Conservation (phyloP, 2,329 filamentous ascomycete species). For the Bisporella sp. region DNA sequence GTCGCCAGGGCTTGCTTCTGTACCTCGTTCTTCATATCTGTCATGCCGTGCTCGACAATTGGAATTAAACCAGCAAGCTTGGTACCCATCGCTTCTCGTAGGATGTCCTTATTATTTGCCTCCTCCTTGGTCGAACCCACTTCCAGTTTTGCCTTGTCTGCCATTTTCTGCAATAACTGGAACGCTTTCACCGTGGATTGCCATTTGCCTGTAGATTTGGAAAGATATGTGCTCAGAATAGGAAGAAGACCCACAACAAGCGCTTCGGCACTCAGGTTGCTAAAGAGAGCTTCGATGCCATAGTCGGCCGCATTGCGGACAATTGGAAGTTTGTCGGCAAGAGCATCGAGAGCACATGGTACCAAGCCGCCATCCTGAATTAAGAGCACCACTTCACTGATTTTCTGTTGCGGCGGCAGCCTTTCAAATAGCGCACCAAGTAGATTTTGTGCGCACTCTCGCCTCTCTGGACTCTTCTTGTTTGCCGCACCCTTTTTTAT, state of each 20-base stretch:
- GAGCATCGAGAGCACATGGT: constrained; percentile 67
- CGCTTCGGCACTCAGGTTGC: constrained; percentile 71
- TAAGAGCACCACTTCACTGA: constrained; percentile 76
- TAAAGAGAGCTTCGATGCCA: constrained; percentile 83
- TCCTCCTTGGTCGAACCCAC: constrained; percentile 74
- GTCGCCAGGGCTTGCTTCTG: constrained; percentile 85
- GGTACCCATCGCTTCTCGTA: constrained; percentile 85
- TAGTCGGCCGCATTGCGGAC: constrained; percentile 92
- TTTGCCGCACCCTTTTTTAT: constrained; percentile 75
- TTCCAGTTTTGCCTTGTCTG: constrained; percentile 84
- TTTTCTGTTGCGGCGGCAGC: constrained; percentile 68
- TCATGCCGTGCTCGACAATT: constrained; percentile 87
- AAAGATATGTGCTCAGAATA: constrained; percentile 65
- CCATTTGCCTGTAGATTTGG: constrained; percentile 88
- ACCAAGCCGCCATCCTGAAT: constrained; percentile 74
- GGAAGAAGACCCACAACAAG: constrained; percentile 79
- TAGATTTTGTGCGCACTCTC: constrained; percentile 92
- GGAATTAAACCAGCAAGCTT: constrained; percentile 84
- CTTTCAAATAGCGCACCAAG: constrained; percentile 90
- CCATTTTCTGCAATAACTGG: constrained; percentile 83
- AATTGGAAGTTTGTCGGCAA: constrained; percentile 83
- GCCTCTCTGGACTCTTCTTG: constrained; percentile 82
- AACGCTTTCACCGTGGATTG: constrained; percentile 88
- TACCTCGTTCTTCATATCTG: constrained; percentile 86
- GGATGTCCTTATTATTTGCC: constrained; percentile 78